Evolutionary conservation across 495 filamentous ascomycete species (phyloP).

Genomic region (Penicillium flavigenum): DNA sequence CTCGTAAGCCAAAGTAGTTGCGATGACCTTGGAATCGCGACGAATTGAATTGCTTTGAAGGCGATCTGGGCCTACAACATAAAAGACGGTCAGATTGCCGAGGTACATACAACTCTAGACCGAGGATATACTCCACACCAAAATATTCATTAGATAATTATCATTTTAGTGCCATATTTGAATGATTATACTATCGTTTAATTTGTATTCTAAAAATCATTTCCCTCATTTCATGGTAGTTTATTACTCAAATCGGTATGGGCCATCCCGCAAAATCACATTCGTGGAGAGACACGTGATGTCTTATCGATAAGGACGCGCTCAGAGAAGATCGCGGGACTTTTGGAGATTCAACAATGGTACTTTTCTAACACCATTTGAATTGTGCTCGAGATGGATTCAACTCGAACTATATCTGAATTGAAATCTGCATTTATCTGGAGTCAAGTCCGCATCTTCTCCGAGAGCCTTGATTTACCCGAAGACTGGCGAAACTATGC

Average conservation of each 20-base stretch:
- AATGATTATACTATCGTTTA: background rate
- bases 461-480: slow-evolving; percentile 54
- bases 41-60: slow-evolving; percentile 13
- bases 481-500: slow-evolving; percentile 55
- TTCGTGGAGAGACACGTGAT: slow-evolving; percentile 12
- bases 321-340: slow-evolving; percentile 10
- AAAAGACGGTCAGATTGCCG: slow-evolving; percentile 19
- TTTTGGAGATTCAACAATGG: slow-evolving; percentile 5
- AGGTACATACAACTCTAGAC: slow-evolving; percentile 20
- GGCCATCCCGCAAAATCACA: background rate
- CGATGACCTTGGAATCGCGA: slow-evolving; percentile 4
- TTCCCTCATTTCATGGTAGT: background rate
- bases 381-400: slow-evolving; percentile 39
- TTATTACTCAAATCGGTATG: background rate
- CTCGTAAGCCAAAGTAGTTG: background rate
- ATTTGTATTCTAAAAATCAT: too few species aligned
- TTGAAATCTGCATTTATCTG: slow-evolving; percentile 65
- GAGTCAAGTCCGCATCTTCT: slow-evolving; percentile 61
- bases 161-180: background rate
- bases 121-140: slow-evolving; percentile 14
- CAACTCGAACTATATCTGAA: slow-evolving; percentile 53
- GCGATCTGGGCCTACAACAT: background rate
- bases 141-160: background rate
- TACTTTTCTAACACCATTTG: slow-evolving; percentile 1
- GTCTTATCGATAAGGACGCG: slow-evolving; percentile 7